Conservation (phyloP, 768 basidiomycete genomes). For the Naganishia vishniacii region DNA sequence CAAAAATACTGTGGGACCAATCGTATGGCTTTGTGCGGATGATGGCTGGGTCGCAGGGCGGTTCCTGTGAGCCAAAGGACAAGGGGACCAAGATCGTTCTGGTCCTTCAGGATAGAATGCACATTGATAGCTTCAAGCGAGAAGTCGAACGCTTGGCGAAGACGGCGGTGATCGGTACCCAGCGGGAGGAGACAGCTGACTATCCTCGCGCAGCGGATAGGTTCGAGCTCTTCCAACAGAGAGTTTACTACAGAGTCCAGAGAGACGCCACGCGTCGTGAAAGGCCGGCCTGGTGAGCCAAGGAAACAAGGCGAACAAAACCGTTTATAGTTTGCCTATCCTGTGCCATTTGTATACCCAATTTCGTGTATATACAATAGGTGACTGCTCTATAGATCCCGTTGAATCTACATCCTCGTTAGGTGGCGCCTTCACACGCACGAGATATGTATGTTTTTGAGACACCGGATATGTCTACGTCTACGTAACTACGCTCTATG, state of each 20-base stretch:
- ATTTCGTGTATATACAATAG: background rate
- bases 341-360: background rate
- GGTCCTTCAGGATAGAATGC: background rate
- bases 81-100: background rate
- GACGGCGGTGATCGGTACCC: background rate
- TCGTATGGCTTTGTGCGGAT: constrained; percentile 19
- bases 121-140: background rate
- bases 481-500: constrained; percentile 16
- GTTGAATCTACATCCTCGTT: background rate
- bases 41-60: constrained; percentile 6
- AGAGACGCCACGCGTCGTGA: background rate
- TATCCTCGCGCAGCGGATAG: background rate
- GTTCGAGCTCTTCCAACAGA: constrained; percentile 1
- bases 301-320: too few relatives aligned
- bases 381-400: background rate
- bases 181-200: background rate
- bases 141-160: background rate
- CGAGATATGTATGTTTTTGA: constrained; percentile 3
- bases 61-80: background rate
- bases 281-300: background rate
- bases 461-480: background rate
- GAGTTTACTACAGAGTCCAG: background rate
- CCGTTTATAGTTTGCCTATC: too few relatives aligned
- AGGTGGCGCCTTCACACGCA: background rate
- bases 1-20: constrained; percentile 20